Evolutionary conservation across 805 yeast genomes (phyloP).

Genomic region (Yamadazyma insecticola): DNA sequence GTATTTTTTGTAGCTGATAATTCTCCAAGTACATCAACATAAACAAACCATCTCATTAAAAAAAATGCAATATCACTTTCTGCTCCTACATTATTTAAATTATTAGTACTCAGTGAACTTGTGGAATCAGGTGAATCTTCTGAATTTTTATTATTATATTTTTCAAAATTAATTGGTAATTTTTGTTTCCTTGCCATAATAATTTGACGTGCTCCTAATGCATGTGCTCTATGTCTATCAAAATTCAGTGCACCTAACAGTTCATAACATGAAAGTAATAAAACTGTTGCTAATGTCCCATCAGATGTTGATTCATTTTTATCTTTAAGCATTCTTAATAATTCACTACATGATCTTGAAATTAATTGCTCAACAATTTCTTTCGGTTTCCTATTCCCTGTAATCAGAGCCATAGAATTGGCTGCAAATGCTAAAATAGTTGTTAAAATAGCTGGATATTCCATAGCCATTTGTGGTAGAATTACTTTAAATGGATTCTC

Average conservation of each 20-base stretch:
- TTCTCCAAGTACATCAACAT: slow-evolving; percentile 59
- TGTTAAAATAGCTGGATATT: slow-evolving; percentile 51
- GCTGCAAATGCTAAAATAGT: slow-evolving; percentile 47
- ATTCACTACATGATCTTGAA: slow-evolving; percentile 53
- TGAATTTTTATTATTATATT: slow-evolving; percentile 2
- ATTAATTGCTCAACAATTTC: slow-evolving; percentile 49
- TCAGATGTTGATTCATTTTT: slow-evolving; percentile 56
- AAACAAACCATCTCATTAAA: slow-evolving; percentile 64
- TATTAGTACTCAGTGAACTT: neutral
- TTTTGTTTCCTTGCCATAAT: slow-evolving; percentile 41
- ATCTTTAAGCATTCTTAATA: slow-evolving; percentile 47
- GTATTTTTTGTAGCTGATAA: slow-evolving; percentile 48
- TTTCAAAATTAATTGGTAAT: slow-evolving; percentile 1
- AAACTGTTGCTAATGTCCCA: slow-evolving; percentile 57
- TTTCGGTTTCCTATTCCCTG: slow-evolving; percentile 26
- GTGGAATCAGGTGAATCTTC: slow-evolving; percentile 9
- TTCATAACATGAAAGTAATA: slow-evolving; percentile 57
- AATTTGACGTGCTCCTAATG: slow-evolving; percentile 64
- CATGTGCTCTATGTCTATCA: slow-evolving; percentile 59
- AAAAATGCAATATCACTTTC: slow-evolving; percentile 48
- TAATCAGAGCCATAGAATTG: slow-evolving; percentile 20
- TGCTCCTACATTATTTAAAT: slow-evolving; percentile 11
- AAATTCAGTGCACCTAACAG: slow-evolving; percentile 39
- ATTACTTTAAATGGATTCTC: slow-evolving; percentile 64
- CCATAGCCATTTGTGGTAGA: slow-evolving; percentile 65